Base-by-base conservation (phyloP, 164 flowering plant genomes). In the Sextonia rubra region DNA sequence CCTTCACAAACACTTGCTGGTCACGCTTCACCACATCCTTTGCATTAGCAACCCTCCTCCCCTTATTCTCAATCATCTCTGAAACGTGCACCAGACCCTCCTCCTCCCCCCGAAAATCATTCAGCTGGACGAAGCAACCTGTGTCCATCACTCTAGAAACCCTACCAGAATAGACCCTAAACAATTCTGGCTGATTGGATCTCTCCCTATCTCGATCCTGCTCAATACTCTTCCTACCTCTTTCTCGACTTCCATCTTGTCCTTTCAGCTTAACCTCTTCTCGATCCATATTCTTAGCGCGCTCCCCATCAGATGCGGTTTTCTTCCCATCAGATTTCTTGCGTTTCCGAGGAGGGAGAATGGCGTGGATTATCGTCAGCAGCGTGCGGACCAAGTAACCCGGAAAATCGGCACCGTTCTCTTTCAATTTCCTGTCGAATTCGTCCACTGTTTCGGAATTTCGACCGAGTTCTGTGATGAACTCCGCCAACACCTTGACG, bases 11-110 rank as follows among this genome's bases (percentile, higher is more conserved):
- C 12, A 91, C 98, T 65, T 86, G 94, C 71, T 91, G 97, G 64
- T 86, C 98, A 58, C 98, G 76, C 85, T 90, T 87, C 77, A 91
- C 94, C 3, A 85, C 81, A 70, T 94, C 97, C 78, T 91, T 91
- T 0, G 94, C 94, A 81, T 82, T 91, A 0, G 84, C 64, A 56
- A 93, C 77, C 82, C 92, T 82, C n/a, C n/a, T n/a, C n/a, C n/a
- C n/a, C 76, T 88, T 66, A 60, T 66, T 90, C 0, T 91, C 89
- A 47, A n/a, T n/a, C n/a, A 93, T 86, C 85, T 89, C 92, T 0
- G 98, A 90, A 20, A 91, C 84, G 78, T 93, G 98, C 3, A 93
- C 97, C 76, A 93, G 55, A 14, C 98, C n/a, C n/a, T n/a, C 98
- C 76, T 93, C 98, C 77, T 90, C 90, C 11, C 94, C 97, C 70